These are phyloP conservation scores for Pachyrhizus erosus DNA, from an alignment of 306 rosid species.

Conservation along the genomic window DNA sequence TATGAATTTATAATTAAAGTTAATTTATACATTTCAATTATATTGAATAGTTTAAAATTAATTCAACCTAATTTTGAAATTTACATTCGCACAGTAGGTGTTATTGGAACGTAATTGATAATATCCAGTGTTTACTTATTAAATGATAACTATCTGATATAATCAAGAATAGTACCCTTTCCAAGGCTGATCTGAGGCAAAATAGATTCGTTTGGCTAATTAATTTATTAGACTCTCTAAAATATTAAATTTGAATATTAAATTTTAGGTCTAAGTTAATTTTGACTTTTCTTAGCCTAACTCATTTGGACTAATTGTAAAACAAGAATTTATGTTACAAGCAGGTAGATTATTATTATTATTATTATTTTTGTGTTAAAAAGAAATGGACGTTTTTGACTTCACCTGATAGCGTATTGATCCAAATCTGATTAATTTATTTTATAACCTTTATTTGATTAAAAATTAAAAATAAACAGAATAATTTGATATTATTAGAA, in stretches of 20 bases:
- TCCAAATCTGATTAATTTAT: too few relatives aligned
- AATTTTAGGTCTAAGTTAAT: not conserved
- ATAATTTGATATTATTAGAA: too few relatives aligned
- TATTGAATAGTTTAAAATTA: too few relatives aligned
- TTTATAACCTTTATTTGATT: too few relatives aligned
- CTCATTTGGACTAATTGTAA: not conserved
- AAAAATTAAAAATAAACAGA: too few relatives aligned
- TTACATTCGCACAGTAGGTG: too few relatives aligned
- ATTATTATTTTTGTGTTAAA: not conserved
- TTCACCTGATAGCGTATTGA: not conserved
- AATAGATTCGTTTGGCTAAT: not conserved
- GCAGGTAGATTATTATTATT: not conserved
- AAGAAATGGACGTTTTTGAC: not conserved
- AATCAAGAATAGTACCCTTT: not conserved
- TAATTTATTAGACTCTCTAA: not conserved
- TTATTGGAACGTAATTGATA: too few relatives aligned
- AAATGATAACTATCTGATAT: not conserved
- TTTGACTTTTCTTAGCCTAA: not conserved
- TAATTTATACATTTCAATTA: too few relatives aligned
- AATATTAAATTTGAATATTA: not conserved
- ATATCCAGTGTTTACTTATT: too few relatives aligned
- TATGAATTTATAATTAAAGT: too few relatives aligned
- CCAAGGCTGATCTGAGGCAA: not conserved
- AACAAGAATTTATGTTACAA: not conserved
- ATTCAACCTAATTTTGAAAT: too few relatives aligned